phyloP scores from a whole-genome alignment of 257 asterid species.

The Lycium barbarum region DNA sequence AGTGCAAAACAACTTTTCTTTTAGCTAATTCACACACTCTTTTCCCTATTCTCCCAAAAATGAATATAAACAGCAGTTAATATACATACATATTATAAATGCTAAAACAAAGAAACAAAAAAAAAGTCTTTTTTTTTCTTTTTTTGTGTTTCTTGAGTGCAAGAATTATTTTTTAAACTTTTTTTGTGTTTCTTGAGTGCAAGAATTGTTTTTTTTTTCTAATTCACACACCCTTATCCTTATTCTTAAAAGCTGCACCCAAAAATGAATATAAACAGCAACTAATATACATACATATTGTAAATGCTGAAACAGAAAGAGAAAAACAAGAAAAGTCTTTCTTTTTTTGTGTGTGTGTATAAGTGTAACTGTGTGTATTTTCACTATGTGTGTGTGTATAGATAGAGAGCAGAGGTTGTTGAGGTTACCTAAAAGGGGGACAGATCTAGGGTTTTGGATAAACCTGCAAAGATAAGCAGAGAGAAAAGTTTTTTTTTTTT shows the following conservation, averaged over 20 bases:
- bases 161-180: no score
- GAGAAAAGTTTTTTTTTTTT: slow-evolving; percentile 27
- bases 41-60: not conserved
- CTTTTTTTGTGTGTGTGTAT: not conserved
- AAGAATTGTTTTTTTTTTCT: no score
- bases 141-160: no score
- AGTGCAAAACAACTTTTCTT: no score
- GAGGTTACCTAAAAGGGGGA: slow-evolving; percentile 39
- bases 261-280: slow-evolving; percentile 32
- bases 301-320: not conserved
- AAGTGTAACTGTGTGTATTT: not conserved
- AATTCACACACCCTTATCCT: slow-evolving; percentile 32
- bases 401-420: not conserved
- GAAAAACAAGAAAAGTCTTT: not conserved
- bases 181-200: no score
- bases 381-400: not conserved
- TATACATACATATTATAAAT: no score
- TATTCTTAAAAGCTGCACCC: not conserved
- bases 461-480: slow-evolving; percentile 50
- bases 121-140: no score
- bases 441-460: slow-evolving; percentile 94
- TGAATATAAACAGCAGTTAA: not conserved
- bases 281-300: slow-evolving; percentile 28
- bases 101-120: no score
- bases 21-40: no score